Evolutionary conservation across 2,329 filamentous ascomycete species (phyloP).

Genomic region (Raffaelea ambrosiae): DNA sequence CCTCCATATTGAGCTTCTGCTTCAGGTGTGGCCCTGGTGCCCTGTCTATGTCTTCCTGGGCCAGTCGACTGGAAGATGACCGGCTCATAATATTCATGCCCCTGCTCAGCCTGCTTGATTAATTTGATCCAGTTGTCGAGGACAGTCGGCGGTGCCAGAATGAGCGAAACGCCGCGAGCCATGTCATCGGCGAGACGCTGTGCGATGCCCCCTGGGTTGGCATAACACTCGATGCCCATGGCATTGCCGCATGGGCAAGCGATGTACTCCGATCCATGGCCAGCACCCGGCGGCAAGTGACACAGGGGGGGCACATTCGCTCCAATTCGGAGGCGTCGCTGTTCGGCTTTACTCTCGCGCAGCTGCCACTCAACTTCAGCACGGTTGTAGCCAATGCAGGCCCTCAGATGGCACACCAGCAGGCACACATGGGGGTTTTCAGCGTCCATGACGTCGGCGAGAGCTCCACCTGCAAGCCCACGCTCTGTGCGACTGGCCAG

Average conservation of each 20-base stretch:
- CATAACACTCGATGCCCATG: conserved; percentile 16
- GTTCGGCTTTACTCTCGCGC: conserved; percentile 8
- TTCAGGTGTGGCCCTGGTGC: conserved; percentile 12
- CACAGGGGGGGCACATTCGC: conserved; percentile 11
- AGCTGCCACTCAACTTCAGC: conserved; percentile 17
- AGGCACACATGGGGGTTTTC: conserved; percentile 16
- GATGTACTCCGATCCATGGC: background rate
- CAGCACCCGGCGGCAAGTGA: background rate
- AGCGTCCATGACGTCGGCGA: conserved; percentile 17
- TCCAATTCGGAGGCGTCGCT: conserved; percentile 1
- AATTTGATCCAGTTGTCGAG: conserved; percentile 16
- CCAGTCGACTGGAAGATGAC: conserved; percentile 12
- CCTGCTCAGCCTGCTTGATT: conserved; percentile 10
- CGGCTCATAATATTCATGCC: conserved; percentile 13
- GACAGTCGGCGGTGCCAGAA: conserved; percentile 14
- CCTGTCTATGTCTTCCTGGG: conserved; percentile 12
- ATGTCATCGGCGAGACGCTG: conserved; percentile 13
- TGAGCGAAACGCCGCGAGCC: conserved; percentile 13
- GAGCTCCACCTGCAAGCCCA: conserved; percentile 13
- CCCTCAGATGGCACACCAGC: conserved; percentile 11
- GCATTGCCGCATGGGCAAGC: conserved; percentile 13
- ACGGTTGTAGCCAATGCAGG: conserved; percentile 13
- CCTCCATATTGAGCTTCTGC: conserved; percentile 13
- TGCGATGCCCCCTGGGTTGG: conserved; percentile 13
- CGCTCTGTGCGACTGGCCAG: conserved; percentile 12